Evolutionary conservation across 129 eudicot species (phyloP).

Genomic region (Escallonia rubra): DNA sequence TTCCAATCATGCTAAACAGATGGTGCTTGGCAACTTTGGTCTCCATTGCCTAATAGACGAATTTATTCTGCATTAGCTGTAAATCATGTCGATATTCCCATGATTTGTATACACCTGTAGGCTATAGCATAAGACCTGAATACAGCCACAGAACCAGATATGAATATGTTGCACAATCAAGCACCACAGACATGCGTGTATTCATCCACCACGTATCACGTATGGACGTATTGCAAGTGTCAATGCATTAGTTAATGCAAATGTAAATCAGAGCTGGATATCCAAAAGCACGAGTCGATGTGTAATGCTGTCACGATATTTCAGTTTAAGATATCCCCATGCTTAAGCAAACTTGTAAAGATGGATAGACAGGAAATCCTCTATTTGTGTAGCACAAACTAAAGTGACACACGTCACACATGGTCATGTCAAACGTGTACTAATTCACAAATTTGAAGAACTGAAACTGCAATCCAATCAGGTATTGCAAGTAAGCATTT

Average conservation of each 20-base stretch:
- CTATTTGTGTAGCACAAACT: neutral
- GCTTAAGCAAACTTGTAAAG: neutral
- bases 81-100: slow-evolving; percentile 5
- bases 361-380: neutral
- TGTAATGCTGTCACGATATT: too few species aligned
- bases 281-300: neutral
- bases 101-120: neutral
- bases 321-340: neutral
- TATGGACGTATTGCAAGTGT: neutral
- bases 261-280: neutral
- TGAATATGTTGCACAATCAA: neutral
- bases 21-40: neutral
- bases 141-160: slow-evolving; percentile 4
- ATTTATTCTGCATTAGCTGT: slow-evolving; percentile 26
- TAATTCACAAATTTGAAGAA: too few species aligned
- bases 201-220: neutral
- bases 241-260: too few species aligned
- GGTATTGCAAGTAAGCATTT: slow-evolving; percentile 21
- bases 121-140: neutral
- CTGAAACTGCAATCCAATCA: neutral
- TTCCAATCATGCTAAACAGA: slow-evolving; percentile 3
- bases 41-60: slow-evolving; percentile 4
- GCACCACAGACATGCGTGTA: neutral
- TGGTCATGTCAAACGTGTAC: too few species aligned
- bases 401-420: slow-evolving; percentile 17